Percentiles rank a stretch among this genome's conserved stretches.
phyloP scores from a whole-genome alignment of 305 asterid genomes.

The Salvia sclarea region DNA sequence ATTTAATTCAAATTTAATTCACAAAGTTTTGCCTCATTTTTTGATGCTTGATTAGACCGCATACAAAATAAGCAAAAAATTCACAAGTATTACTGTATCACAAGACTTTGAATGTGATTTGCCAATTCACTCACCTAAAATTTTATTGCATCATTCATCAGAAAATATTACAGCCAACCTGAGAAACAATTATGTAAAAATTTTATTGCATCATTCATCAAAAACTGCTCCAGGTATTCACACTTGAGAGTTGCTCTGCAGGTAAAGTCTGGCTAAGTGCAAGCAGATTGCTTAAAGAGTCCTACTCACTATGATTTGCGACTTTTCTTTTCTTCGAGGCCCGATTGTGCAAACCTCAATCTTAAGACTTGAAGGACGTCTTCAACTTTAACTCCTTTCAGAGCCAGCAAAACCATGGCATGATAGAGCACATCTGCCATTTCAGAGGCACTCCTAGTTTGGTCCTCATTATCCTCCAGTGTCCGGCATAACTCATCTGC shows the following conservation, averaged over 20 bases:
- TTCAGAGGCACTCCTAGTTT: conserved; percentile 64
- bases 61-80: too few relatives aligned
- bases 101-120: background rate
- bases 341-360: conserved; percentile 68
- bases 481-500: conserved; percentile 79
- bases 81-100: too few relatives aligned
- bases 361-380: conserved; percentile 71
- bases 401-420: conserved; percentile 67
- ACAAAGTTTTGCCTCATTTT: too few relatives aligned
- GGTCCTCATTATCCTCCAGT: conserved; percentile 65
- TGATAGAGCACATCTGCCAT: conserved; percentile 82
- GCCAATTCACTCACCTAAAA: background rate
- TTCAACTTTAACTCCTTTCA: conserved; percentile 63
- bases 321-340: conserved; percentile 72
- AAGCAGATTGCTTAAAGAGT: background rate
- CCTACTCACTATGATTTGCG: conserved; percentile 43
- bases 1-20: too few relatives aligned
- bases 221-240: background rate
- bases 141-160: background rate
- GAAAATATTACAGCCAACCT: too few relatives aligned
- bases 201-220: background rate
- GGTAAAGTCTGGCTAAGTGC: too few relatives aligned
- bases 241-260: background rate
- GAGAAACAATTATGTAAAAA: too few relatives aligned
- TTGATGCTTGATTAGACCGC: too few relatives aligned